Evolutionary conservation across 495 filamentous ascomycete species (phyloP), one percentile per base, ranked within the genome.

Genomic region (Lepidopterella palustris): DNA sequence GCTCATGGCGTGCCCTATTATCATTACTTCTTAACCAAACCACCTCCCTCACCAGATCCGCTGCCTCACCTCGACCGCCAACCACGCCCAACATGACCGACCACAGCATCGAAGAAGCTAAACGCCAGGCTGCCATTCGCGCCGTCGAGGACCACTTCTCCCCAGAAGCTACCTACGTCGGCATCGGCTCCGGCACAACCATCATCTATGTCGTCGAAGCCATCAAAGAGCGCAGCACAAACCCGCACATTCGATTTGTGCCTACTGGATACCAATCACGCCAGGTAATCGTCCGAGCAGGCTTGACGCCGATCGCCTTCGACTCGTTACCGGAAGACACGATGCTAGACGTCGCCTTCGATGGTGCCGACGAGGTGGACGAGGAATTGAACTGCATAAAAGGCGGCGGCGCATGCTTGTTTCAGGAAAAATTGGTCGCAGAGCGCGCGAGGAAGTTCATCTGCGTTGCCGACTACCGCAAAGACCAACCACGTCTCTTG

Each of bases 351-450:
- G 85, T 97, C 27, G 85, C 85, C 28, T 97, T 97, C 66, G 92
- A 97, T 73, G 92, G 93, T 35, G 95, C 93, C 23, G 93, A 98
- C 71, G 93, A 98, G 77, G 90, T 98, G 26, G 93, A 98, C 72
- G 88, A 89, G 23, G 88, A 91, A 39, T 73, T 98, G 53, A 98
- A 97, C 74, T 89, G 90, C 69, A 96, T 98, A 75, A 98, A 98
- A 77, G 93, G 93, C 47, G 93, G 93, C 15, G 93, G 93, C 45
- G 93, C 91, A 26, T 98, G 95, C 73, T 75, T 97, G 59, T 97
- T 95, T 79, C 95, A 97, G 75, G 93, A 98, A 78, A 98, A 98
- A 77, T 77, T 98, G 23, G 92, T 98, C 13, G 92, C 92, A 3
- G 82, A 87, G 29, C 81, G 84, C 56, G 87, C 92, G 1, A 86